These are phyloP conservation scores for Onygena corvina DNA, from an alignment of 2,329 filamentous ascomycete species.

Conservation along the genomic window DNA sequence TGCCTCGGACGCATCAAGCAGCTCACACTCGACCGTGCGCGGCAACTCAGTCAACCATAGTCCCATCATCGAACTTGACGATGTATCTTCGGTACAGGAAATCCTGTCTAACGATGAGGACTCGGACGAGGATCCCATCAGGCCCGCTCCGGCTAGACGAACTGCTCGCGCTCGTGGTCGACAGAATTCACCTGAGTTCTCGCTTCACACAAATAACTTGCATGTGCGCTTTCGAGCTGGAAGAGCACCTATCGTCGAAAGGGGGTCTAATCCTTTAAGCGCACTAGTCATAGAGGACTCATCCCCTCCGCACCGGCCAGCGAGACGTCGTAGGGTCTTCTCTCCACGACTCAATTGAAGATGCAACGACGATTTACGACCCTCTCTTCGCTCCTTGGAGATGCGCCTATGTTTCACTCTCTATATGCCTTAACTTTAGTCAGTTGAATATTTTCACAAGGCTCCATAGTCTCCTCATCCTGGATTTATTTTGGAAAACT, in stretches of 20 bases:
- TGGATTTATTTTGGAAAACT: not conserved
- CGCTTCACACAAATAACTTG: not conserved
- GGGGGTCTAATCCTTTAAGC: not conserved
- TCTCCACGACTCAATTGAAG: too few species aligned
- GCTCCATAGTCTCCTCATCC: not conserved
- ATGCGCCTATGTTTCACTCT: too few species aligned
- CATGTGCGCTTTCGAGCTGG: not conserved
- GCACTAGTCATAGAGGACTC: not conserved
- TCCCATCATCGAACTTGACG: not conserved
- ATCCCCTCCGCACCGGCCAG: not conserved
- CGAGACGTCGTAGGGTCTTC: not conserved
- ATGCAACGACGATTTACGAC: too few species aligned
- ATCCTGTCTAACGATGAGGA: slow-evolving; percentile 5
- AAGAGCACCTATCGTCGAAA: not conserved
- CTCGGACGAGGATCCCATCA: slow-evolving; percentile 12
- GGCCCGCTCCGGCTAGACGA: not conserved
- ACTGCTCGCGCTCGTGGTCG: not conserved
- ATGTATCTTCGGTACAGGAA: not conserved
- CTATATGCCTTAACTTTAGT: too few species aligned
- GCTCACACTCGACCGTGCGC: not conserved
- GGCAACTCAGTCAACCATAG: not conserved
- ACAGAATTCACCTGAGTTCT: not conserved
- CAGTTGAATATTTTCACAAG: too few species aligned
- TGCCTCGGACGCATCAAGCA: not conserved
- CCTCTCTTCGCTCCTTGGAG: too few species aligned